These are phyloP conservation scores for Neophaeococcomyces mojaviensis DNA, from an alignment of 2,329 filamentous ascomycete species.

Conservation along the genomic window DNA sequence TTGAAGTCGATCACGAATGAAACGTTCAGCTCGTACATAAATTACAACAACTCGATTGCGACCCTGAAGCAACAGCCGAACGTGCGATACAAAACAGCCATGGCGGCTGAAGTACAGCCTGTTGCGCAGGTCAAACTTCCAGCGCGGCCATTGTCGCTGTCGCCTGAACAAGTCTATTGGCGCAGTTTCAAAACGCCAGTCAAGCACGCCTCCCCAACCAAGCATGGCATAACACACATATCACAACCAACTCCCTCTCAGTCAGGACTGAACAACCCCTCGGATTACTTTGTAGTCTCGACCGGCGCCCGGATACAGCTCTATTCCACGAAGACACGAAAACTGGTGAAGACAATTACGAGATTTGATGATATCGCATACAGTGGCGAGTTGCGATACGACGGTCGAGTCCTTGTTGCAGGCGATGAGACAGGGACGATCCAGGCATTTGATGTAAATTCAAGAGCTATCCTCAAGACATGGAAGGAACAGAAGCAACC, in stretches of 20 bases:
- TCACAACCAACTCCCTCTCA: slow-evolving; percentile 55
- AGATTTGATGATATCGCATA: slow-evolving; percentile 88
- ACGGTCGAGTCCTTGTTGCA: slow-evolving; percentile 81
- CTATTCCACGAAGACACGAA: slow-evolving; percentile 84
- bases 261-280: slow-evolving; percentile 50
- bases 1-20: too few species aligned
- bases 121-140: slow-evolving; percentile 76
- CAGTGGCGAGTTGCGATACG: slow-evolving; percentile 77
- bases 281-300: slow-evolving; percentile 76
- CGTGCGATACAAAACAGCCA: slow-evolving; percentile 30
- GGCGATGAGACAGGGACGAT: slow-evolving; percentile 88
- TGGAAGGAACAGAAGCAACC: slow-evolving; percentile 94
- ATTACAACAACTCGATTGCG: too few species aligned
- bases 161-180: slow-evolving; percentile 95
- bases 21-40: too few species aligned
- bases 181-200: slow-evolving; percentile 87
- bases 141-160: slow-evolving; percentile 71
- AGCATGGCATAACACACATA: slow-evolving; percentile 84
- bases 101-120: slow-evolving; percentile 81
- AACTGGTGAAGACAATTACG: slow-evolving; percentile 87
- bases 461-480: slow-evolving; percentile 85
- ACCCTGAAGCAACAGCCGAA: too few species aligned
- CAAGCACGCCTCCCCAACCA: slow-evolving; percentile 81
- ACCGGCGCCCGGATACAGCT: slow-evolving; percentile 88
- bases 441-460: slow-evolving; percentile 89